A percentile compares a stretch with the other conserved stretches of the same genome.
Conservation (phyloP, 1,139 yeast species). For the Zhuliangozyma parablackwelliae region DNA sequence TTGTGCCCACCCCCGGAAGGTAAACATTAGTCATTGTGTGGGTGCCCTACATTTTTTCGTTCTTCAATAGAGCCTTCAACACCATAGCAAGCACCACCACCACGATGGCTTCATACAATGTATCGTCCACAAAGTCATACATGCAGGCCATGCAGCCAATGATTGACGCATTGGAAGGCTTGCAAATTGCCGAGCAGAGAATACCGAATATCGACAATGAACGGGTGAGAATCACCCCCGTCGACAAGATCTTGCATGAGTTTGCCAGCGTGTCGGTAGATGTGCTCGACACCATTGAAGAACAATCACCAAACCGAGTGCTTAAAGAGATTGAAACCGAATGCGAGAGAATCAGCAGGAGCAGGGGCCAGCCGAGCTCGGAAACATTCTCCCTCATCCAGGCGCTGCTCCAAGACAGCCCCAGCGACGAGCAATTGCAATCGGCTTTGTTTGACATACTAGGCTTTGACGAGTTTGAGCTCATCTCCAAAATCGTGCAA, state of each 20-base stretch:
- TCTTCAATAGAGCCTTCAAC: background rate
- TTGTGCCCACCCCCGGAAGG: too few relatives aligned
- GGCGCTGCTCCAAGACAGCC: constrained; percentile 23
- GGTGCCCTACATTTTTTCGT: background rate
- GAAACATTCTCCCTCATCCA: constrained; percentile 22
- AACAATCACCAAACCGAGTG: background rate
- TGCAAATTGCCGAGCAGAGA: constrained; percentile 24
- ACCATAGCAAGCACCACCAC: background rate
- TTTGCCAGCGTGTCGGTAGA: constrained; percentile 31
- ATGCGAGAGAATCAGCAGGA: constrained; percentile 24
- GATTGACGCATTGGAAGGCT: constrained; percentile 39
- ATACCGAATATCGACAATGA: constrained; percentile 34
- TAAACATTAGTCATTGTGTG: too few relatives aligned
- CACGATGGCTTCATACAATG: constrained; percentile 37
- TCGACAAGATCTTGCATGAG: constrained; percentile 22
- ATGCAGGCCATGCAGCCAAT: constrained; percentile 74
- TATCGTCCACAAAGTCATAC: constrained; percentile 67
- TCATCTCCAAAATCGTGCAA: constrained; percentile 63
- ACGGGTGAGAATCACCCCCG: constrained; percentile 20
- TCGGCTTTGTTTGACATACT: constrained; percentile 68
- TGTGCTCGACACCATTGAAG: constrained; percentile 21
- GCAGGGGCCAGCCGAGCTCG: constrained; percentile 21
- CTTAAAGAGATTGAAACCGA: constrained; percentile 19
- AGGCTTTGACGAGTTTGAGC: constrained; percentile 81
- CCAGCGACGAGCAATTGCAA: constrained; percentile 60